These are phyloP conservation scores for Paracoccidioides lutzii DNA, from an alignment of 2,329 filamentous ascomycete genomes.

Conservation along the genomic window DNA sequence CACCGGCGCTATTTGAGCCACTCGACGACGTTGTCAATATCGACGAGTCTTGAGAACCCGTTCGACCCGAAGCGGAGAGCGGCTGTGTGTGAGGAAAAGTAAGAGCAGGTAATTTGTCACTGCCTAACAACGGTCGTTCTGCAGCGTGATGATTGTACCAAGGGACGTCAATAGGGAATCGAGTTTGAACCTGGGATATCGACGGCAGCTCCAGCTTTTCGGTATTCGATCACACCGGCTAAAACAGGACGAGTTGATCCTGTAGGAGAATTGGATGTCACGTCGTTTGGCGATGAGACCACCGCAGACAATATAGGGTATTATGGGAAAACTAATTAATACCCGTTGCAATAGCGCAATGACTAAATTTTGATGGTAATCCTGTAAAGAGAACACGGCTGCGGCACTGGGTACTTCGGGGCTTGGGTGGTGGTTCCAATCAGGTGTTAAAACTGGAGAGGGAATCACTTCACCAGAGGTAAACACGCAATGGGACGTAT, in stretches of 20 bases:
- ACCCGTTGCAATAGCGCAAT: neutral
- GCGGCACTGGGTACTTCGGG: neutral
- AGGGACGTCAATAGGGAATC: slow-evolving; percentile 57
- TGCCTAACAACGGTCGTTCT: slow-evolving; percentile 54
- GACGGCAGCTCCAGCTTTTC: slow-evolving; percentile 91
- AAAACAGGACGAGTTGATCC: neutral
- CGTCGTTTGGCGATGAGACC: neutral
- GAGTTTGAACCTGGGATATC: slow-evolving; percentile 69
- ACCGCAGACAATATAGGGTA: neutral
- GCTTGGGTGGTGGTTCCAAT: neutral
- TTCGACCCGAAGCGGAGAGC: slow-evolving; percentile 56
- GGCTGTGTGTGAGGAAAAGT: slow-evolving; percentile 53
- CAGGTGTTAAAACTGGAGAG: neutral
- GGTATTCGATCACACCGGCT: slow-evolving; percentile 39
- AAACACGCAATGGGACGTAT: neutral
- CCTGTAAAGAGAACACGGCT: neutral
- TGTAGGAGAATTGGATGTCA: neutral
- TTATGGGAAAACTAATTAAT: neutral
- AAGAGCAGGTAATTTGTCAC: slow-evolving; percentile 59
- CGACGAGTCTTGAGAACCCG: slow-evolving; percentile 53
- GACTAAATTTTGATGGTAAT: neutral
- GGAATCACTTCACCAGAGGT: neutral
- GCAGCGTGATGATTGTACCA: slow-evolving; percentile 57
- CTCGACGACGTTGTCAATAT: slow-evolving; percentile 31
- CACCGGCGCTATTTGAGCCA: slow-evolving; percentile 39